Base-by-base conservation (phyloP, 2,329 filamentous ascomycete species). In the Pezizomycotina sp. region DNA sequence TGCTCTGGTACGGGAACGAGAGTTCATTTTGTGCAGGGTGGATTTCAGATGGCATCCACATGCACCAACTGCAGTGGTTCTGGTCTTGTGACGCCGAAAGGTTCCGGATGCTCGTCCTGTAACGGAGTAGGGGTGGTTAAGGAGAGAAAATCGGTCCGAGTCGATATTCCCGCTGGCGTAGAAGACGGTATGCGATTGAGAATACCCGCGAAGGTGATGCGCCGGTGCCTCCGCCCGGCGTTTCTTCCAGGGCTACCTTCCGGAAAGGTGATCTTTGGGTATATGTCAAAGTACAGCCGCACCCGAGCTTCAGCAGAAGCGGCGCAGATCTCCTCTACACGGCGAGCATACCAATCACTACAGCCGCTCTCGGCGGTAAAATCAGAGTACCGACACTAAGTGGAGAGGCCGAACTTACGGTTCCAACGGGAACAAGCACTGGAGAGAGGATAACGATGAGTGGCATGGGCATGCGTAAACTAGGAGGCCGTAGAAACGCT, bases 141-240 rank as follows among this genome's bases (percentile, higher is more conserved):
- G 49, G 81, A 92, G 52, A 68, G 74, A 44, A 82, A 80, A 61
- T 81, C 78, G 0, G 74, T 98, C 31, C 77, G 70, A 18, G 69
- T 98, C 27, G 84, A 95, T 50, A 93, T 98, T 28, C 89, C 89
- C 1, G 83, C 79, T 14, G 89, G 89, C 47, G 83, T 98, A 20
- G 89, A 95, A 56, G 86, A 98, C 56, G 84, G 86, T 36, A 95
- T 95, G 86, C 72, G 82, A 38, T 62, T 98, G 51, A 70, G 81
- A 34, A 70, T 98, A 71, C 74, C 40, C 79, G 79, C 16, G 83
- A 91, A 53, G 89, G 89, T 47, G 86, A 98, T 53, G 76, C 81
- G 10, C 77, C 89, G 14, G 64, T 74, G 6, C 86, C 80, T 15
- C 81, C 82, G 27, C 68, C 72, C 15, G 64, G 71, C 10, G 66